Evolutionary conservation across 176 grass and related monocot genomes (phyloP).

Genomic region (Bromus sterilis): DNA sequence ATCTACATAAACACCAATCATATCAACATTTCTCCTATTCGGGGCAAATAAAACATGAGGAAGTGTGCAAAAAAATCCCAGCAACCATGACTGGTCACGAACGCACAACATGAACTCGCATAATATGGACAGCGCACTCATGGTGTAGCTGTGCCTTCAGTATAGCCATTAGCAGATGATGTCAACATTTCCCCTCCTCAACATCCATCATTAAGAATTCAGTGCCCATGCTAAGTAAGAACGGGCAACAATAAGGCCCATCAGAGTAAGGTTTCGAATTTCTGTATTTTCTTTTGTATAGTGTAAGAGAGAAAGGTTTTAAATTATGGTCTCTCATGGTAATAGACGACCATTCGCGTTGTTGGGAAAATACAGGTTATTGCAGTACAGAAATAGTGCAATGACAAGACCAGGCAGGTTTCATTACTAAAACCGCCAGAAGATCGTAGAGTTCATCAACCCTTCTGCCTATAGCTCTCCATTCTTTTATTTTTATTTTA

Average conservation of each 20-base stretch:
- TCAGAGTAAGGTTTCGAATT: background rate
- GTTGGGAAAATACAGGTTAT: background rate
- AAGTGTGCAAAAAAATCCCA: background rate
- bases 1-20: background rate
- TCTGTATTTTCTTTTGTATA: background rate
- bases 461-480: background rate
- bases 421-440: background rate
- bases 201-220: background rate
- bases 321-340: background rate
- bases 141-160: background rate
- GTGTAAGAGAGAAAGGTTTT: background rate
- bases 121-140: background rate
- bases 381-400: conserved; percentile 1
- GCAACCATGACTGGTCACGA: background rate
- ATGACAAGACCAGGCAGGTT: conserved; percentile 19
- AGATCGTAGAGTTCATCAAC: background rate
- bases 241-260: background rate
- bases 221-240: background rate
- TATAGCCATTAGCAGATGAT: background rate
- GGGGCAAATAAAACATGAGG: background rate
- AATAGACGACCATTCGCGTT: background rate
- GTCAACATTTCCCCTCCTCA: background rate
- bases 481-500: too few relatives aligned
- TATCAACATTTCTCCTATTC: background rate
- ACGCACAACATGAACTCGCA: background rate